phyloP scores from a whole-genome alignment of 73 alveolate genomes.

The Stentor roeselii region DNA sequence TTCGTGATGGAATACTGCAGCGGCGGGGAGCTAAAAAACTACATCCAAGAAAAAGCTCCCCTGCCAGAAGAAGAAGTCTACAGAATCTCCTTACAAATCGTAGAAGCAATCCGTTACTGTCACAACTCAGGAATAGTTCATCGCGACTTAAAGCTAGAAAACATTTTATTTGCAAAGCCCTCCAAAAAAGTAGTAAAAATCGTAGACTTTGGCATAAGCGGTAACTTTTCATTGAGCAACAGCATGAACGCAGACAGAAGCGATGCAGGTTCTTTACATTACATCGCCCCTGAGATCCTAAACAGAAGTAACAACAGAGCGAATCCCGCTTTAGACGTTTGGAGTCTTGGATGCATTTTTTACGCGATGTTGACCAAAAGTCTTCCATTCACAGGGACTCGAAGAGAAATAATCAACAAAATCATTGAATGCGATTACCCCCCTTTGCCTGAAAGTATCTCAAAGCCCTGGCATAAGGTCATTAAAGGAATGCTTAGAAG shows the following conservation, averaged over 20 bases:
- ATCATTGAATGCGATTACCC: conserved; percentile 34
- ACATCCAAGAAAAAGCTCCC: conserved; percentile 37
- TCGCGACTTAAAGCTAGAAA: conserved; percentile 92
- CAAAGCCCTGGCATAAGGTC: conserved; percentile 23
- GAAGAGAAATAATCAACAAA: conserved; percentile 35
- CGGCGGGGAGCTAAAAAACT: conserved; percentile 49
- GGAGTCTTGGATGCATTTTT: conserved; percentile 59
- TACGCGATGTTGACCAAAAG: conserved; percentile 49
- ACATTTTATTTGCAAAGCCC: conserved; percentile 44
- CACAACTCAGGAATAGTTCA: conserved; percentile 86
- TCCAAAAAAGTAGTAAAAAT: neutral
- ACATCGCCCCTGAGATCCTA: conserved; percentile 59
- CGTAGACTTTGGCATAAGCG: conserved; percentile 58
- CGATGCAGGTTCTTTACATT: conserved; percentile 57
- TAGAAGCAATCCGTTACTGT: conserved; percentile 80
- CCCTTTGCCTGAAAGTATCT: neutral
- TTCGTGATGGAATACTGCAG: conserved; percentile 58
- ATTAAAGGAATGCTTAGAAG: conserved; percentile 29
- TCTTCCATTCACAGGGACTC: conserved; percentile 64
- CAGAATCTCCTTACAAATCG: conserved; percentile 66
- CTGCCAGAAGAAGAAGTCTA: conserved; percentile 81
- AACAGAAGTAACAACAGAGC: conserved; percentile 38
- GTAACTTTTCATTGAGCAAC: conserved; percentile 36
- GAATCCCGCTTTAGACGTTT: conserved; percentile 47
- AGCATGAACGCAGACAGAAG: conserved; percentile 34